Evolutionary conservation across 306 rosid genomes (phyloP), one percentile per base, ranked within the genome.

Genomic region (Pyrus communis): DNA sequence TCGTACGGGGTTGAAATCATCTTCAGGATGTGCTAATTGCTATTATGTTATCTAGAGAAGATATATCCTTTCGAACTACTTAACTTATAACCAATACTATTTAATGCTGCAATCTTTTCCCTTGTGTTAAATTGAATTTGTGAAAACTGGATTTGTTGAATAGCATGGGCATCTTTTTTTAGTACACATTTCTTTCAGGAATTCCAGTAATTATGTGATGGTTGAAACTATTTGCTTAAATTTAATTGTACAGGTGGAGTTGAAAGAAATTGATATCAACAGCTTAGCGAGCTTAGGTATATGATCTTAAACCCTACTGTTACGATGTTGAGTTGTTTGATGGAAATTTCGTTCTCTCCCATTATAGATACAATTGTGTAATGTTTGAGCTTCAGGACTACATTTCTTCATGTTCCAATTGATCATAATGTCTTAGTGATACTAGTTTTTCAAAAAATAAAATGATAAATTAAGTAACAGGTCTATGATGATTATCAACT

Each of bases 201-300:
- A 13, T 25, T 60, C 66, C 28, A 11, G 28, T 8, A 27, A 25
- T 60, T 60, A 27, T 13, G 13, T 60, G 66, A 25, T 60, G 66
- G 17, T 25, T 60, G 13, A 27, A 60, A 25, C 66, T 25, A 4
- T 7, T 60, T 25, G 66, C 66, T 60, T 23, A 60, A 10, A 25
- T 60, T 30, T 60, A 60, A 25, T 60, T 31, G 65, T 65, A 65
- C 71, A 75, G 79, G 79, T 54, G 54, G 79, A 33, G 73, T 5
- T 9, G 22, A 70, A 46, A 65, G 38, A 14, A 33, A 45, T 54
- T 33, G 71, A 75, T 75, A 28, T 27, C 51, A 68, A 57, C 61
- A 30, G 49, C 67, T 21, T 65, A 46, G 55, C 52, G n/a, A n/a
- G 33, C 64, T n/a, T 66, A 75, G 72, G 79, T 75, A 65, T 17